Percentiles rank a stretch among this genome's conserved stretches.
Conservation (phyloP, 257 asterid species). For the Avicennia marina region DNA sequence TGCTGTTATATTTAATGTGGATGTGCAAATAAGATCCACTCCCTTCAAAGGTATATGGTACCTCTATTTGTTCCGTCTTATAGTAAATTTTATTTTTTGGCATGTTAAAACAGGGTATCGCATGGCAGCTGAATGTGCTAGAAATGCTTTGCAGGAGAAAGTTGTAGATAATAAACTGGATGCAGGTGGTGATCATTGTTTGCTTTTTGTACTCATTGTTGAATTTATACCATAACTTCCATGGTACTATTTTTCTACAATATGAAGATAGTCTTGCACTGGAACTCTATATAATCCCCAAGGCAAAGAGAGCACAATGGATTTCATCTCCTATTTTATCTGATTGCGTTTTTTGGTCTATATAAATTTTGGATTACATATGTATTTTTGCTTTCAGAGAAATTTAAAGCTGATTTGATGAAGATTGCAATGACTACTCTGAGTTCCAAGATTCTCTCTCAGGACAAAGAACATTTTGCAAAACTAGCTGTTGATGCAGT, state of each 20-base stretch:
- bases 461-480: constrained; percentile 74
- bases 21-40: background rate
- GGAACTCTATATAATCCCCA: too few species aligned
- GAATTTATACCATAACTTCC: background rate
- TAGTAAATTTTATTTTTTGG: background rate
- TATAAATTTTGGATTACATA: background rate
- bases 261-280: too few species aligned
- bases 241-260: background rate
- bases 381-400: constrained; percentile 37
- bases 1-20: background rate
- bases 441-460: constrained; percentile 77
- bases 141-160: constrained; percentile 72
- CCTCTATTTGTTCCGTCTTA: too few species aligned
- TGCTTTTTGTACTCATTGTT: background rate
- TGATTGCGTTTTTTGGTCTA: background rate
- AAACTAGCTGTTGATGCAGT: constrained; percentile 75
- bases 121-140: constrained; percentile 89
- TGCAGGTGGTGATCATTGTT: constrained; percentile 45
- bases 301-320: too few species aligned
- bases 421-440: constrained; percentile 80
- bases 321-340: too few species aligned
- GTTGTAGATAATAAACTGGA: constrained; percentile 84
- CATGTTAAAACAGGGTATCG: constrained; percentile 61
- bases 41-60: background rate
- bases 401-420: constrained; percentile 56